These are phyloP conservation scores for Pyrenopolyporus hunteri DNA, from an alignment of 495 filamentous ascomycete genomes.

Conservation along the genomic window DNA sequence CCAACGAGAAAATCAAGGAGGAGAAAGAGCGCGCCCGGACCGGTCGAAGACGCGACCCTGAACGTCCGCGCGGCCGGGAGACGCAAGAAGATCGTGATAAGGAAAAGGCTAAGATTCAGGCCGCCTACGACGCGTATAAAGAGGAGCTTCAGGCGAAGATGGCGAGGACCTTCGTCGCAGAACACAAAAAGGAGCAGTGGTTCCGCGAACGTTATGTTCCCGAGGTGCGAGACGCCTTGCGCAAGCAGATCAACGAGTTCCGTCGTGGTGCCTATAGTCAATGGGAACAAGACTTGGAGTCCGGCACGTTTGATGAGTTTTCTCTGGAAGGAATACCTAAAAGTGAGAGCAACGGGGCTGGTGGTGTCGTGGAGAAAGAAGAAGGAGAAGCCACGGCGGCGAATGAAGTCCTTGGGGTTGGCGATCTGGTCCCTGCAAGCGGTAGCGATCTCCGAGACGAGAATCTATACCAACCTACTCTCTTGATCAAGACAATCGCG, in stretches of 20 bases:
- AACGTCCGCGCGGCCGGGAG: slow-evolving; percentile 76
- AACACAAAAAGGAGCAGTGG: slow-evolving; percentile 95
- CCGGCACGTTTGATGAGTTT: slow-evolving; percentile 89
- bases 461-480: slow-evolving; percentile 79
- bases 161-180: slow-evolving; percentile 83
- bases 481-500: slow-evolving; percentile 97
- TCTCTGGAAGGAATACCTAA: slow-evolving; percentile 95
- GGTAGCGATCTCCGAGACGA: slow-evolving; percentile 86
- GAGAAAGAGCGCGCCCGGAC: slow-evolving; percentile 80
- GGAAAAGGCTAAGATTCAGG: slow-evolving; percentile 88
- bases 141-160: slow-evolving; percentile 91
- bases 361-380: slow-evolving; percentile 89
- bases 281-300: slow-evolving; percentile 84
- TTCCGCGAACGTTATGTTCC: slow-evolving; percentile 94
- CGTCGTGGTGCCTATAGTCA: slow-evolving; percentile 74
- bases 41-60: slow-evolving; percentile 73
- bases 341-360: slow-evolving; percentile 85
- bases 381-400: slow-evolving; percentile 89
- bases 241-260: slow-evolving; percentile 72
- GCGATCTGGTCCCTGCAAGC: slow-evolving; percentile 80
- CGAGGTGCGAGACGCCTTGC: slow-evolving; percentile 73
- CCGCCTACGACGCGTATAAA: slow-evolving; percentile 92
- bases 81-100: slow-evolving; percentile 84
- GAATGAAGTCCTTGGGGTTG: slow-evolving; percentile 89
- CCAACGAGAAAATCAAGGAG: slow-evolving; percentile 83